Percentiles rank a stretch among this genome's conserved stretches.
phyloP scores from a whole-genome alignment of 129 eudicot genomes.

The Ambrosia artemisiifolia region DNA sequence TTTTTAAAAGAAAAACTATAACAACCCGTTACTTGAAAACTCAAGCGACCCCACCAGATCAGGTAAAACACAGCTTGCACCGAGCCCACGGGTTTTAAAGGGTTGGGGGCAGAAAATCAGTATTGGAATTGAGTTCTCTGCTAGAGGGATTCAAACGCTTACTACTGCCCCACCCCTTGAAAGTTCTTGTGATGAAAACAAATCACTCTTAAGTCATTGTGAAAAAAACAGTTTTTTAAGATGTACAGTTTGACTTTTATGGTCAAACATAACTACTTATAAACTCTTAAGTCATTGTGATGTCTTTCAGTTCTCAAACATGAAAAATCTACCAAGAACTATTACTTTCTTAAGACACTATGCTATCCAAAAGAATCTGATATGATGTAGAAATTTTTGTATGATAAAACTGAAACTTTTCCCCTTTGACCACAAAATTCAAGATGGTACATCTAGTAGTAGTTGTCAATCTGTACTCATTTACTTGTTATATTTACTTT shows the following conservation, averaged over 20 bases:
- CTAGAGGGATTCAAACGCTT: no score
- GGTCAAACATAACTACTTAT: conserved; percentile 11
- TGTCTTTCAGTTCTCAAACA: neutral
- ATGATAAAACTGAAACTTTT: neutral
- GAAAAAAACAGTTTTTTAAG: neutral
- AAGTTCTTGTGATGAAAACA: neutral
- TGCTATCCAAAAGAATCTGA: neutral
- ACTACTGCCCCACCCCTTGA: no score
- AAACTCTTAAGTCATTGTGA: neutral
- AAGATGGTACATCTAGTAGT: neutral
- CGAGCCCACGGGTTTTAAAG: no score
- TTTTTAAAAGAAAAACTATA: no score
- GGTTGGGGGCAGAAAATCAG: no score
- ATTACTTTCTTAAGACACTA: neutral
- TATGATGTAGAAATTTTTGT: neutral
- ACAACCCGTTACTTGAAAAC: no score
- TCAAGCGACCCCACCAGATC: no score
- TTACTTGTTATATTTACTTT: neutral
- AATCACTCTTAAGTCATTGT: neutral
- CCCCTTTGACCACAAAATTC: conserved; percentile 14
- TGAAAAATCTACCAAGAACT: neutral
- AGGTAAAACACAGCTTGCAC: no score
- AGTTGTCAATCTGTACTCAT: neutral
- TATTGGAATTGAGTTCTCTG: no score
- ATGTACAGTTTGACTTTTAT: conserved; percentile 13